Conservation (phyloP, 2,329 filamentous ascomycete species). For the Camillea tinctor region DNA sequence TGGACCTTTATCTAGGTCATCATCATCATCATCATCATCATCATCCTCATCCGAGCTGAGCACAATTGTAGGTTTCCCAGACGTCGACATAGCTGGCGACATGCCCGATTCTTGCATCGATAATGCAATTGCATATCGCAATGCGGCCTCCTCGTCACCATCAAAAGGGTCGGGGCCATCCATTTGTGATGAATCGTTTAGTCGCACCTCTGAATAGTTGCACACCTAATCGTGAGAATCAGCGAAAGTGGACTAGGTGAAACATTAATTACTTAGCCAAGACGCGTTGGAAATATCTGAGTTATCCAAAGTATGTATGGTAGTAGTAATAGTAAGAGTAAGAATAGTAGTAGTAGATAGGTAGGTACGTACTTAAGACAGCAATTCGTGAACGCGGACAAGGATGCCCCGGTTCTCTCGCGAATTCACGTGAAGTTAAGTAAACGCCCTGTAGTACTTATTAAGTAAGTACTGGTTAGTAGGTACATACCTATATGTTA, state of each 20-base stretch:
- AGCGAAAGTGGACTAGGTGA: no score
- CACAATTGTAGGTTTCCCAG: conserved; percentile 26
- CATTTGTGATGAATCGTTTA: conserved; percentile 16
- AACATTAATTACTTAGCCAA: not conserved
- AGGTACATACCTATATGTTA: no score
- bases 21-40: conserved; percentile 32
- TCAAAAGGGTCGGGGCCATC: conserved; percentile 25
- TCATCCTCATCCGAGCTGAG: conserved; percentile 35
- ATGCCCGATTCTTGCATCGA: conserved; percentile 43
- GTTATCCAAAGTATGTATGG: no score
- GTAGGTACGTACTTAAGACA: not conserved
- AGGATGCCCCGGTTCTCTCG: not conserved
- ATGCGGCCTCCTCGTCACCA: conserved; percentile 55
- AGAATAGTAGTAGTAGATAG: no score
- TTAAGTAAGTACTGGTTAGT: no score
- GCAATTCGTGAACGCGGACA: not conserved
- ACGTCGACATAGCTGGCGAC: conserved; percentile 7
- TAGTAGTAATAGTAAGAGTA: no score
- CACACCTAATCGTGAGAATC: not conserved
- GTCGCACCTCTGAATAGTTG: not conserved
- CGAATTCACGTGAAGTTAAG: not conserved
- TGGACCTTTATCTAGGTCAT: conserved; percentile 28
- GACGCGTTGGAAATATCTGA: not conserved
- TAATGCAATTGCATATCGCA: conserved; percentile 60
- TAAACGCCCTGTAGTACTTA: no score